These are phyloP conservation scores for Nicotiana paniculata DNA, from an alignment of 257 asterid genomes.

Conservation along the genomic window DNA sequence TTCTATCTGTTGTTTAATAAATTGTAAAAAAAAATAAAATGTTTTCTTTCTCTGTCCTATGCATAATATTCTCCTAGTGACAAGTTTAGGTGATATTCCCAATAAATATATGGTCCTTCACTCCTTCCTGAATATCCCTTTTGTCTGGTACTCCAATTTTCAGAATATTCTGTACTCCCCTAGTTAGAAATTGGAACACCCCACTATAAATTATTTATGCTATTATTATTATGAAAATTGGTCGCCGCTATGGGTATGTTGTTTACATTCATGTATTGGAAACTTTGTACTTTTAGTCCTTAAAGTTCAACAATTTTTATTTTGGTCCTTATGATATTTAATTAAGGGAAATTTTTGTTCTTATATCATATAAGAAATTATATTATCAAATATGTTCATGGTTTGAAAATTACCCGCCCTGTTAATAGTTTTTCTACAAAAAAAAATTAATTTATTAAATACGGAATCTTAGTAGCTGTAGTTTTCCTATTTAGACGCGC, in stretches of 20 bases:
- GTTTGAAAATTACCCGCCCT: too few species aligned
- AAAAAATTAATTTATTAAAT: too few species aligned
- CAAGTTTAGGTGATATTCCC: conserved; percentile 53
- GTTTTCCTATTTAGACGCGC: too few species aligned
- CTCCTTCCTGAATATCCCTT: conserved; percentile 55
- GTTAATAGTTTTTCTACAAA: too few species aligned
- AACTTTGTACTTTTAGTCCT: neutral
- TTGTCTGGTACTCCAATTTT: conserved; percentile 27
- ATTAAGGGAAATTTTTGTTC: neutral
- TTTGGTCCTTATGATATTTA: neutral
- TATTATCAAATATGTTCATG: too few species aligned
- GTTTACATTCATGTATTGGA: neutral
- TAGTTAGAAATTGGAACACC: neutral
- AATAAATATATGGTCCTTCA: conserved; percentile 26
- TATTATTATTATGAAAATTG: neutral
- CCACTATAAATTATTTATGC: neutral
- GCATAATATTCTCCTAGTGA: conserved; percentile 48
- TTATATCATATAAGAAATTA: too few species aligned
- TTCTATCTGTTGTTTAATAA: too few species aligned
- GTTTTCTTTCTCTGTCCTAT: neutral
- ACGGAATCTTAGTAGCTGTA: too few species aligned
- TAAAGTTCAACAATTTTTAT: neutral
- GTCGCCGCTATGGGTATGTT: neutral
- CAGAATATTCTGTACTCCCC: conserved; percentile 22
- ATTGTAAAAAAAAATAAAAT: too few species aligned